A percentile compares a stretch with the other conserved stretches of the same genome.
Evolutionary conservation across 2,329 filamentous ascomycete species (phyloP).

Genomic region (Cercospora berteroae): DNA sequence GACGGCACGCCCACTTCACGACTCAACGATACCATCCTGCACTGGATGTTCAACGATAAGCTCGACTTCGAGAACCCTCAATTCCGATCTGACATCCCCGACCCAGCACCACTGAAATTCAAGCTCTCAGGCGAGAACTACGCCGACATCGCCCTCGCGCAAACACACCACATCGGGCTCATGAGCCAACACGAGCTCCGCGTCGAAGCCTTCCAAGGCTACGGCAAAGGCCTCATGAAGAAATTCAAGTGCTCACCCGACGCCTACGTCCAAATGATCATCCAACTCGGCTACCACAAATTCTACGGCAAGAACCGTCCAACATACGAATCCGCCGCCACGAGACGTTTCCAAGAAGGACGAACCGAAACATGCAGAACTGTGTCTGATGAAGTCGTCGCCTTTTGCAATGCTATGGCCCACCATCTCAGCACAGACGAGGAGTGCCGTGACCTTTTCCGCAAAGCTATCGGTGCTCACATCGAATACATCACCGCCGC

Average conservation of each 20-base stretch:
- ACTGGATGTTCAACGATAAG: slow-evolving; percentile 89
- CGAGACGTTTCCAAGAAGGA: slow-evolving; percentile 90
- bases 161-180: slow-evolving; percentile 73
- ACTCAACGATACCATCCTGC: slow-evolving; percentile 91
- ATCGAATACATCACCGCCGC: slow-evolving; percentile 88
- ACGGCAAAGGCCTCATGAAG: slow-evolving; percentile 98
- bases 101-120: slow-evolving; percentile 76
- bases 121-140: slow-evolving; percentile 71
- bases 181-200: slow-evolving; percentile 87
- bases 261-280: slow-evolving; percentile 97
- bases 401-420: slow-evolving; percentile 86
- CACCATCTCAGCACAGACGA: slow-evolving; percentile 63
- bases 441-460: slow-evolving; percentile 71
- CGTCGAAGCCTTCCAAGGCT: slow-evolving; percentile 94
- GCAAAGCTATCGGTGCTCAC: slow-evolving; percentile 76
- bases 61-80: slow-evolving; percentile 79
- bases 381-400: slow-evolving; percentile 85
- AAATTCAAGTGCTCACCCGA: slow-evolving; percentile 98
- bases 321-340: slow-evolving; percentile 95
- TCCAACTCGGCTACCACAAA: slow-evolving; percentile 96
- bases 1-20: slow-evolving; percentile 97
- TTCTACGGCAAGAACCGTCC: slow-evolving; percentile 98
- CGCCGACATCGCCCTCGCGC: slow-evolving; percentile 74
- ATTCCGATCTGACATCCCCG: slow-evolving; percentile 78
- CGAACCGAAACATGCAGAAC: slow-evolving; percentile 93